Base-by-base conservation (phyloP, 2,329 filamentous ascomycete species). In the Colletotrichum sp. region DNA sequence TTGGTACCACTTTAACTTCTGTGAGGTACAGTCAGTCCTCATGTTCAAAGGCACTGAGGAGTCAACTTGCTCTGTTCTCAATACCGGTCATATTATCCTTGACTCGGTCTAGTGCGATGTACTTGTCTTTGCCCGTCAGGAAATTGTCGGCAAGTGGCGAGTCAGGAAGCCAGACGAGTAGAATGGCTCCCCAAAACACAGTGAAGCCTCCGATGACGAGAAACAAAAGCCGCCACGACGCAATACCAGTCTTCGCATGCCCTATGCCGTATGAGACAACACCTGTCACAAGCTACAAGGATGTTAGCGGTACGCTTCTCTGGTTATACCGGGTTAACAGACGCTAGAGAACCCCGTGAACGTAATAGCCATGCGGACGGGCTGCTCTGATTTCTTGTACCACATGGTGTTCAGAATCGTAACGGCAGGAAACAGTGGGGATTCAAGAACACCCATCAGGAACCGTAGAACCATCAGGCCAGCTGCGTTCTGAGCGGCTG, bases 31-130 rank as follows among this genome's bases (percentile, higher is more conserved):
- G 44, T 49, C n/a, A 49, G n/a, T 44, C 3, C 39, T 6, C 18
- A 44, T 1, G 10, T 44, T 6, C 1, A 44, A 44, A 1, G 2
- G 0, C 3, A n/a, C 39, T 4, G 3, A 21, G 44, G 6, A 49
- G 12, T 21, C 6, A 52, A 21, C 44, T 52, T 52, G n/a, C 44
- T 4, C n/a, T 52, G 4, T 52, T 52, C 44, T 52, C 44, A 8
- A 52, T 52, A 52, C 44, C 44, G 1, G 44, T 52, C 44, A 52
- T 52, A 8, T 52, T 52, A 8, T 52, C n/a, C n/a, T 52, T 52
- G 10, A 52, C 44, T 52, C 44, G 44, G 12, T 52, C 44, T 13
- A 52, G 44, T 24, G 44, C 44, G 44, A 52, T 52, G 12, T 52
- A 52, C 6, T 52, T 52, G n/a, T 52, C 44, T 52, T 52, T 52